These are phyloP conservation scores for Grosmannia penicillata DNA, from an alignment of 2,329 filamentous ascomycete genomes.

Conservation along the genomic window DNA sequence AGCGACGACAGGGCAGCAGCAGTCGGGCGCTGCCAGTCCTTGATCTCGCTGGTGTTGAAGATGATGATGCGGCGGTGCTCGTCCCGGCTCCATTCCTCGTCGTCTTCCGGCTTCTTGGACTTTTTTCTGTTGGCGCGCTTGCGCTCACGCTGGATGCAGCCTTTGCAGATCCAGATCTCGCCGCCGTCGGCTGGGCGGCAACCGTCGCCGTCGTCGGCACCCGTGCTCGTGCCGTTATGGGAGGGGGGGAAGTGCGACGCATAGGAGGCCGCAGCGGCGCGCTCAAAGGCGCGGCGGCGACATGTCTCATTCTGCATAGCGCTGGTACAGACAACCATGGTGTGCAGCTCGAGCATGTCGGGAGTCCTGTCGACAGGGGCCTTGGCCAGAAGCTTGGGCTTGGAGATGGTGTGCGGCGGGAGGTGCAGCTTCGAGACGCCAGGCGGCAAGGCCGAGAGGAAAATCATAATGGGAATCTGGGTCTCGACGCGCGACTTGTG, in stretches of 20 bases:
- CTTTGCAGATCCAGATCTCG: slow-evolving; percentile 81
- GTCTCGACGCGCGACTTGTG: slow-evolving; percentile 89
- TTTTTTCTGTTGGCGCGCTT: slow-evolving; percentile 90
- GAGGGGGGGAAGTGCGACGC: slow-evolving; percentile 14
- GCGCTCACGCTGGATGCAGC: slow-evolving; percentile 83
- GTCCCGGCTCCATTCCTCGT: slow-evolving; percentile 70
- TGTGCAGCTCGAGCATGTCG: slow-evolving; percentile 66
- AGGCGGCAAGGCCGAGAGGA: slow-evolving; percentile 57
- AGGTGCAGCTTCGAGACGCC: slow-evolving; percentile 72
- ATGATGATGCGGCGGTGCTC: slow-evolving; percentile 74
- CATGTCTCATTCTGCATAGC: slow-evolving; percentile 65
- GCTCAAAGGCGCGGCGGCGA: slow-evolving; percentile 50
- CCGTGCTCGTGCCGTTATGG: slow-evolving; percentile 17
- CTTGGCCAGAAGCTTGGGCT: slow-evolving; percentile 78
- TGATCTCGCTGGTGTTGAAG: slow-evolving; percentile 79
- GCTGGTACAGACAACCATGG: slow-evolving; percentile 79
- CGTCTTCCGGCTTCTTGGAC: slow-evolving; percentile 82
- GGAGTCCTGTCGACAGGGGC: slow-evolving; percentile 47
- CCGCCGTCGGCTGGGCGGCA: slow-evolving; percentile 72
- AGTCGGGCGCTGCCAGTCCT: slow-evolving; percentile 58
- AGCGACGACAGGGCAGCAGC: slow-evolving; percentile 17
- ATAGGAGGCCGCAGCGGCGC: slow-evolving; percentile 31
- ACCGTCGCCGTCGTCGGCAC: slow-evolving; percentile 45
- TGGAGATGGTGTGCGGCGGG: slow-evolving; percentile 82
- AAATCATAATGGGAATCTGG: slow-evolving; percentile 80